Evolutionary conservation across 768 basidiomycete genomes (phyloP), one percentile per base, ranked within the genome.

Genomic region (Albatrellus ellisii): DNA sequence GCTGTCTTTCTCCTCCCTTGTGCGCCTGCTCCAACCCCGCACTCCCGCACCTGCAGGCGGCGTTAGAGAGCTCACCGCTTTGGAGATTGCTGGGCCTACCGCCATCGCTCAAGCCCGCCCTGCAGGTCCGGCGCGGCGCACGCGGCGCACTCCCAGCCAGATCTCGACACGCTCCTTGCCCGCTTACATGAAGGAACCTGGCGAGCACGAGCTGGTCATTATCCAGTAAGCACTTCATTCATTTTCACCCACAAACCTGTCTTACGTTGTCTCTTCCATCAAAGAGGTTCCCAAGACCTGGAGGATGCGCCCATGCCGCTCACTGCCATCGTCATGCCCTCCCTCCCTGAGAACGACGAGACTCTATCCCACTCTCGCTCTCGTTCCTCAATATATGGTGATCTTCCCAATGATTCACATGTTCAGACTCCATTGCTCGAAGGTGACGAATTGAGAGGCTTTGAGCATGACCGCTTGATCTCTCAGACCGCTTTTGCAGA

Each of bases 111-210:
- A 38, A 12, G 36, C 50, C 9, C 34, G 44, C 2, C 25, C 46
- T 1, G 33, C 39, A 7, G 26, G 36, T 5, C 51, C 56, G 25
- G 46, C 59, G 10, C 61, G 79, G 20, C 62, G 71, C 38, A 62
- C 62, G 6, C 59, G 68, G 26, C 68, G 81, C 27, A 86, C 82
- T 4, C 79, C 86, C 3, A 86, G 82, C 34, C 83, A 86, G 56
- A 76, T 87, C 39, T 85, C 82, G 4, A 84, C 82, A 6, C 73
- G 70, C 22, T 85, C 79, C 4, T 56, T 89, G 24, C 86, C 86
- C 4, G 73, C 68, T 22, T 89, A 89, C 51, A 82, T 73, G 63
- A 86, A 86, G 59, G 85, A 89, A 46, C 83, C 86, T 0, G 85
- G 84, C 12, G 86, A 86, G 36, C 67, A 78, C 28, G 86, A 89